Evolutionary conservation across 1,284 basidiomycete genomes (phyloP), one percentile per base, ranked within the genome.

Genomic region (Schizopora paradoxa): DNA sequence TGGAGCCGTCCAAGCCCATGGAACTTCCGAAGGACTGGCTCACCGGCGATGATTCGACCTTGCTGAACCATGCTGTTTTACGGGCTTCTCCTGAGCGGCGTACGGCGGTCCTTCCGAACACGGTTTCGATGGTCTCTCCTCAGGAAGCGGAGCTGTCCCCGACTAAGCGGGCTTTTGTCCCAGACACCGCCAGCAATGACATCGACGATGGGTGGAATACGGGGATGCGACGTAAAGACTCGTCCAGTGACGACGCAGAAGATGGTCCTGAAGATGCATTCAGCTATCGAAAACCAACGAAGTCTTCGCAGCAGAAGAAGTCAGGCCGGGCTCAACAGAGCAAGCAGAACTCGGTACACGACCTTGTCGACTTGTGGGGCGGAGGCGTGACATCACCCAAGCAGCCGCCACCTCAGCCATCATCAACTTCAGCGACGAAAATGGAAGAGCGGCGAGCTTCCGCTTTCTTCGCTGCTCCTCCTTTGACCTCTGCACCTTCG

Each of bases 281-380:
- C 32, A 65, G 68, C 53, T 26, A 58, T 60, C 16, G 35, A n/a
- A 27, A 28, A 3, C 26, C 44, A 8, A 29, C 28, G 11, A 45
- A 44, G 21, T 6, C 54, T 2, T 42, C 54, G 14, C 56, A 56
- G 26, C 51, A 50, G 18, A 56, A 53, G 39, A 32, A 36, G 25
- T 45, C 45, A 16, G 35, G 53, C 3, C n/a, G n/a, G n/a, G n/a
- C n/a, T n/a, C 52, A 47, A n/a, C 79, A 77, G 55, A 68, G 73
- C 25, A 66, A 84, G 51, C 84, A 88, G 65, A 80, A 77, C 54
- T 89, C 86, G 6, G 85, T 89, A 19, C 83, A 89, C 57, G 82
- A 89, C 56, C 61, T 88, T 43, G 82, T 88, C 27, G 82, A 84
- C 59, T 61, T 89, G 22, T 87, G 80, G 70, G 82, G 82, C 37